Evolutionary conservation across 164 flowering plant genomes (phyloP).

Genomic region (Warburgia ugandensis): DNA sequence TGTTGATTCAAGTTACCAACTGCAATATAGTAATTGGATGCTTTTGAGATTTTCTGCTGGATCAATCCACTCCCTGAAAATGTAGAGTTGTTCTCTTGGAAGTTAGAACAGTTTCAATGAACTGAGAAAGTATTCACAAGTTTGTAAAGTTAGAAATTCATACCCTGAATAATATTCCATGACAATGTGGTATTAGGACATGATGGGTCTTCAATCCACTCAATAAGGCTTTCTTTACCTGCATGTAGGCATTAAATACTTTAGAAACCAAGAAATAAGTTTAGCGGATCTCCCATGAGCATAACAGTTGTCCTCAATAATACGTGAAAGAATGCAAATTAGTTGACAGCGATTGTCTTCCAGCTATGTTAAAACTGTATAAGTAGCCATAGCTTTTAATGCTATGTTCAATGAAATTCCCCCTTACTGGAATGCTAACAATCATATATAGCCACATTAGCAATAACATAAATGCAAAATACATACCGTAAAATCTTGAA

Average conservation of each 20-base stretch:
- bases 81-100: neutral
- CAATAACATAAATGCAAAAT: too few species aligned
- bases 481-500: too few species aligned
- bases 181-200: constrained; percentile 61
- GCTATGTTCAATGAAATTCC: too few species aligned
- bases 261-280: neutral
- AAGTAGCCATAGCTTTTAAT: too few species aligned
- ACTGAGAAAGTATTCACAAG: neutral
- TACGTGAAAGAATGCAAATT: neutral
- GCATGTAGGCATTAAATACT: constrained; percentile 16
- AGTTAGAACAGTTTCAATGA: neutral
- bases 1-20: constrained; percentile 50
- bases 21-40: constrained; percentile 58
- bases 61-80: constrained; percentile 54
- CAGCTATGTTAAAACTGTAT: too few species aligned
- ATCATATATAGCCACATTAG: too few species aligned
- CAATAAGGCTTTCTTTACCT: constrained; percentile 58
- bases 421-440: too few species aligned
- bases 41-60: constrained; percentile 31
- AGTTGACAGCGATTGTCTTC: neutral
- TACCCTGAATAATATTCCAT: constrained; percentile 72
- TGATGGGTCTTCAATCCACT: constrained; percentile 68
- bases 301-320: neutral
- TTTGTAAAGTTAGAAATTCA: neutral
- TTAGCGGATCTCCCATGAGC: neutral